Evolutionary conservation across 2,329 filamentous ascomycete species (phyloP).

Genomic region (Sarocladiaceae sp.): DNA sequence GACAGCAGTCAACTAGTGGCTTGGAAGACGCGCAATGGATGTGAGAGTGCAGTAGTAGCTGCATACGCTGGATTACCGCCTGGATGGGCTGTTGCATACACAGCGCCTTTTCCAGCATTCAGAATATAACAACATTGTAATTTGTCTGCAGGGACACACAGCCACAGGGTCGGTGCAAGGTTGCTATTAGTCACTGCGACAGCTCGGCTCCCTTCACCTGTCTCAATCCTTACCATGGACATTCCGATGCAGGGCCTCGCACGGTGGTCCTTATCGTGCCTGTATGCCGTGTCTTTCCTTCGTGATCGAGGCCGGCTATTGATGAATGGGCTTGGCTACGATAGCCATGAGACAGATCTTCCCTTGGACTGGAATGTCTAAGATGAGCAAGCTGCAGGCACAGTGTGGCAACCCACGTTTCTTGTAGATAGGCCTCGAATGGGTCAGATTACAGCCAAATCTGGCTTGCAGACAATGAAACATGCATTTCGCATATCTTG

Average conservation of each 20-base stretch:
- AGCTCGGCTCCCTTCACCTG: background rate
- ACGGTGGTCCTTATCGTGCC: background rate
- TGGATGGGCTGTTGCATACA: background rate
- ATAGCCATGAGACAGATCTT: background rate
- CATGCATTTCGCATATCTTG: background rate
- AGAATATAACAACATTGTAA: too few relatives aligned
- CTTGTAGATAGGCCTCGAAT: background rate
- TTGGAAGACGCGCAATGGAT: slow-evolving; percentile 2
- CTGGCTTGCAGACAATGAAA: background rate
- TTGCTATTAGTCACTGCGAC: background rate
- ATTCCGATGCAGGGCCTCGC: background rate
- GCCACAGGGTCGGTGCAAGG: background rate
- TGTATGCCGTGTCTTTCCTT: background rate
- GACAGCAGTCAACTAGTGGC: background rate
- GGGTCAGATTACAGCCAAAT: background rate
- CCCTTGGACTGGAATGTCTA: background rate
- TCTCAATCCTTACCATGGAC: background rate
- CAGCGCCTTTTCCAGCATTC: background rate
- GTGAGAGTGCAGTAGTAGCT: background rate
- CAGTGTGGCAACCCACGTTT: slow-evolving; percentile 1
- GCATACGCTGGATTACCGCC: too few relatives aligned
- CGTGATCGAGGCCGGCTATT: background rate
- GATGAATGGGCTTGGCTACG: too few relatives aligned
- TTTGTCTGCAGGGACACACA: background rate
- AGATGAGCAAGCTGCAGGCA: background rate